Evolutionary conservation across 73 alveolate genomes (phyloP).

Genomic region (Paramecium tetraurelia): DNA sequence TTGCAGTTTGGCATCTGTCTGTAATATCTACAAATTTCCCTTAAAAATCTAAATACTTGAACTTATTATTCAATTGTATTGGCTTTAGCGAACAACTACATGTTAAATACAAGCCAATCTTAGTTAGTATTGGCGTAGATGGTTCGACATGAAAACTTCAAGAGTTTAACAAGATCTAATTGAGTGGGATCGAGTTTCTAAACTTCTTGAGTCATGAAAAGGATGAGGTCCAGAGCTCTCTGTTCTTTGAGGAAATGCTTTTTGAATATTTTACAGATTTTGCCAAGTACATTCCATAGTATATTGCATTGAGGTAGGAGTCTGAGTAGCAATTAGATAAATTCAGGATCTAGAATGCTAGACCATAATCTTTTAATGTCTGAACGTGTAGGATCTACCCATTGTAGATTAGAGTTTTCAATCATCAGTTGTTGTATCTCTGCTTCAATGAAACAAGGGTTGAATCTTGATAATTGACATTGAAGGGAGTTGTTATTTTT

Average conservation of each 20-base stretch:
- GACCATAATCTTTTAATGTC: slow-evolving; percentile 4
- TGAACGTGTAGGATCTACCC: slow-evolving; percentile 33
- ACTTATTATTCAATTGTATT: neutral
- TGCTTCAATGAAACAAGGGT: neutral
- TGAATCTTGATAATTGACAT: neutral
- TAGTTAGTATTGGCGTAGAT: neutral
- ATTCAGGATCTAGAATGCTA: neutral
- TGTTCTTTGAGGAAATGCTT: neutral
- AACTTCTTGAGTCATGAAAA: neutral
- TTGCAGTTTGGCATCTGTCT: neutral
- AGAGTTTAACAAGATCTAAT: neutral
- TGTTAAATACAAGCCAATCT: neutral
- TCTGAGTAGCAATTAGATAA: neutral
- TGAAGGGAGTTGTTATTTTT: neutral
- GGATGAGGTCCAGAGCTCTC: neutral
- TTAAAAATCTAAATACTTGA: neutral
- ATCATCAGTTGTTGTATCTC: neutral
- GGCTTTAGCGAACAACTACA: neutral
- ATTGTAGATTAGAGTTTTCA: neutral
- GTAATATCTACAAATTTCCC: neutral
- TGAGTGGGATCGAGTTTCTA: neutral
- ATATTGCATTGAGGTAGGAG: neutral
- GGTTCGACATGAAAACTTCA: neutral
- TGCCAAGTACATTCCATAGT: neutral
- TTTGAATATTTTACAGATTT: slow-evolving; percentile 34